Base-by-base conservation (phyloP, 768 basidiomycete species). In the Steccherinum ochraceum region DNA sequence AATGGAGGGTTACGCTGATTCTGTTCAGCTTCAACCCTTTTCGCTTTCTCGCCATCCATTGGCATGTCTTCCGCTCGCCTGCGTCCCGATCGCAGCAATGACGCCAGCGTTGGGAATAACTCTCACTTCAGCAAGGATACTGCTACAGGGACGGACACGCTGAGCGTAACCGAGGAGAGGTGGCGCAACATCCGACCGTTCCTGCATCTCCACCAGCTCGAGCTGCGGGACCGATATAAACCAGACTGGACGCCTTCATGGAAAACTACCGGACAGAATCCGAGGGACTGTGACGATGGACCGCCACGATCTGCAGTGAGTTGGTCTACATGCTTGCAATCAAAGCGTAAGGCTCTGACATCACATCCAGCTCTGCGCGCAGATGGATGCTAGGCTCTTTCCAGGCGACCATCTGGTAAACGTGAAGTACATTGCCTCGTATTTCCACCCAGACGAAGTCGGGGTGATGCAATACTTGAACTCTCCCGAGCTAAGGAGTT, bases 211-310 rank as follows among this genome's bases (percentile, higher is more conserved):
- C 30, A 35, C 16, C 7, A 35, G 7, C 30, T 35, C 30, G 30
- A 35, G 49, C 55, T 64, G 4, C 60, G 64, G 13, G 55, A 57
- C 13, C 57, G 64, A 2, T 66, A 63, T 46, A 48, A 44, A 13
- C 62, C 58, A 0, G 61, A 50, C 12, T 63, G 63, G 63, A 46
- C 45, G 3, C 64, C 64, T 3, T 62, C 63, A 1, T 64, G 64
- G 60, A 39, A 25, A 13, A 52, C 7, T n/a, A 18, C 41, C 5
- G 18, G 18, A 5, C 7, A 43, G 21, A 23, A 43, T 18, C 41
- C 41, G 19, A 43, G 21, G 41, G 16, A 43, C 19, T 43, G 41
- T 19, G 41, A 43, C 16, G 41, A 43, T 43, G 41, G 41, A 5
- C 21, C 21, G 41, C 41, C 41, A 5, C 41, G 30, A 7, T 35